Percentiles rank a stretch among this genome's conserved stretches.
Conservation (phyloP, 768 basidiomycete genomes). For the Phylloporus sp. region DNA sequence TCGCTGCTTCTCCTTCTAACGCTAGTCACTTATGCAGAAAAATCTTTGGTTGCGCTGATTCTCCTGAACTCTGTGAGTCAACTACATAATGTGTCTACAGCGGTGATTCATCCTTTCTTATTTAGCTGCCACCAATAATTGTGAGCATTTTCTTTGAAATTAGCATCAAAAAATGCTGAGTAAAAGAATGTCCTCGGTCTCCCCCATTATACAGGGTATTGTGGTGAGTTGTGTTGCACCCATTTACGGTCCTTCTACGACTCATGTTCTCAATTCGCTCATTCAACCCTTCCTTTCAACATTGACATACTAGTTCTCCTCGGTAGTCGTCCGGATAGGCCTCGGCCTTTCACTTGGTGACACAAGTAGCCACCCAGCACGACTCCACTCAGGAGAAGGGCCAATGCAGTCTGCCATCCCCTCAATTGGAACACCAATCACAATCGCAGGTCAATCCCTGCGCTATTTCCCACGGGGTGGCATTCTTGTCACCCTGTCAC, state of each 20-base stretch:
- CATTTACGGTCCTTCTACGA: not conserved
- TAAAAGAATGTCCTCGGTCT: not conserved
- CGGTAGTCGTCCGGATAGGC: constrained; percentile 23
- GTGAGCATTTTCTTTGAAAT: not conserved
- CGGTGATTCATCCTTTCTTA: not conserved
- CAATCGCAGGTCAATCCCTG: not conserved
- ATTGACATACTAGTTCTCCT: constrained; percentile 13
- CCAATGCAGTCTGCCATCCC: not conserved
- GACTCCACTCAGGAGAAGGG: not conserved
- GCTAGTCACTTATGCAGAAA: constrained; percentile 5
- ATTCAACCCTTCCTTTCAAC: not conserved
- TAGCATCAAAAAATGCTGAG: not conserved
- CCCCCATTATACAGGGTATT: constrained; percentile 8
- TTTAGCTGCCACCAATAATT: constrained; percentile 14
- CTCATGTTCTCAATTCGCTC: not conserved
- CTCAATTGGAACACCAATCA: not conserved
- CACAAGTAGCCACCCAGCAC: not conserved
- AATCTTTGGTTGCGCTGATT: constrained; percentile 1
- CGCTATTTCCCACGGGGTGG: not conserved
- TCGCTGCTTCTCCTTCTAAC: constrained; percentile 10
- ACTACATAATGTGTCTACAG: not conserved
- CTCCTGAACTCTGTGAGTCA: constrained; percentile 13
- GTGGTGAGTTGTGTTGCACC: constrained; percentile 10
- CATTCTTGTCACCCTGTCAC: constrained; percentile 1
- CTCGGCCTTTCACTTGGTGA: constrained; percentile 16